Evolutionary conservation across 768 basidiomycete genomes (phyloP), one percentile per base, ranked within the genome.

Genomic region (Tylopilus balloui): DNA sequence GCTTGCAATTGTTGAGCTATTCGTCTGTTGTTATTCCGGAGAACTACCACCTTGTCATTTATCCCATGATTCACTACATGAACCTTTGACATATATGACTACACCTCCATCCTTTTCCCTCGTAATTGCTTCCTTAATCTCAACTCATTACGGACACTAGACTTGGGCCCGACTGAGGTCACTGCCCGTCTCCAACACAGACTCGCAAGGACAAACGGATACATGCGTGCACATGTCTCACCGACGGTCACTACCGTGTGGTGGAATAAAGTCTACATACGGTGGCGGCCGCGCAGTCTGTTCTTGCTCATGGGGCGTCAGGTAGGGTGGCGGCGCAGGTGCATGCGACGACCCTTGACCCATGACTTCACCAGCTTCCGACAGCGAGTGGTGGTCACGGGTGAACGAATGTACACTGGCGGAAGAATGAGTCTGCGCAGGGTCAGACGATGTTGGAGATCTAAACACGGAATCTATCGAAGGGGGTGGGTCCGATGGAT

Each of bases 401-500:
- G 58, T 42, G 61, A 67, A 57, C 68, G 74, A 40, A 28, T 62
- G 55, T 35, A 71, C 69, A n/a, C 73, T 65, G 28, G 63, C 55
- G 12, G 66, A 39, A 13, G 63, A 38, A 41, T 52, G 56, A 19
- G 48, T 21, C 42, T 58, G 59, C 24, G 50, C 53, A 31, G 51
- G 17, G 23, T 45, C 60, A 51, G 53, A 56, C 42, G 45, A 65
- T 12, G 44, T 54, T 51, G 50, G 69, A 7, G 71, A 69, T 57
- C 75, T 75, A 59, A 85, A 89, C 42, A 82, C 84, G 9, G 86
- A 89, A 66, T 92, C 87, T 57, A 92, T 92, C 6, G 86, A 88
- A 12, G 90, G 90, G 5, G 90, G 90, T 19, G 89, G 90, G 63
- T 92, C 90, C 2, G 83, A 84, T 19, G 90, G 90, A 65, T 92